Evolutionary conservation across 768 basidiomycete species (phyloP).

Genomic region (Rhizopogon vulgaris): DNA sequence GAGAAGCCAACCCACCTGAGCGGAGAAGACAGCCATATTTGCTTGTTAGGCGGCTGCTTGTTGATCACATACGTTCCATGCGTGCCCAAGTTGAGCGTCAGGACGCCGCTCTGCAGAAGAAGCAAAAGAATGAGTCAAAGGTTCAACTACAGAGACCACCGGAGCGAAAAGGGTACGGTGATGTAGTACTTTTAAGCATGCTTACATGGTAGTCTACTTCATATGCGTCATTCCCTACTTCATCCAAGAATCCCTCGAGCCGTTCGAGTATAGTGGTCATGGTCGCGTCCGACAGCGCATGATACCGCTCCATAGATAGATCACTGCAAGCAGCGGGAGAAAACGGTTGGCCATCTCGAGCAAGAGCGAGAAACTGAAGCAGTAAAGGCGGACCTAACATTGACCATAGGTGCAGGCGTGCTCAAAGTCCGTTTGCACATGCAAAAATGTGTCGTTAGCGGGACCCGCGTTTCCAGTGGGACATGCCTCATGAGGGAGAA

Average conservation of each 20-base stretch:
- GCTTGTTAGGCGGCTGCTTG: slow-evolving; percentile 96
- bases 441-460: slow-evolving; percentile 1
- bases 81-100: slow-evolving; percentile 72
- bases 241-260: slow-evolving; percentile 69
- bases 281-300: slow-evolving; percentile 62
- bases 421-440: slow-evolving; percentile 21
- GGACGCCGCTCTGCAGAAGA: slow-evolving; percentile 69
- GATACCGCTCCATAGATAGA: slow-evolving; percentile 62
- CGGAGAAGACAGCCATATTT: slow-evolving; percentile 94
- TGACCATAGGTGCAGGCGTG: slow-evolving; percentile 55
- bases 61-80: slow-evolving; percentile 92
- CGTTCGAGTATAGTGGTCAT: slow-evolving; percentile 75
- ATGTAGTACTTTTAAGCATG: slow-evolving; percentile 4
- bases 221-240: slow-evolving; percentile 43
- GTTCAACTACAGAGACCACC: background rate
- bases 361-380: background rate
- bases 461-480: background rate
- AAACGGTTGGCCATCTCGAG: background rate
- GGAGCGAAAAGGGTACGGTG: background rate
- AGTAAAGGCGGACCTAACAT: slow-evolving; percentile 38
- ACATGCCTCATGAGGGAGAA: background rate
- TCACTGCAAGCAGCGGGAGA: slow-evolving; percentile 25
- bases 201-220: slow-evolving; percentile 90
- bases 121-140: background rate
- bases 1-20: slow-evolving; percentile 48